These are phyloP conservation scores for Neltuma alba DNA, from an alignment of 306 rosid species.

Conservation along the genomic window DNA sequence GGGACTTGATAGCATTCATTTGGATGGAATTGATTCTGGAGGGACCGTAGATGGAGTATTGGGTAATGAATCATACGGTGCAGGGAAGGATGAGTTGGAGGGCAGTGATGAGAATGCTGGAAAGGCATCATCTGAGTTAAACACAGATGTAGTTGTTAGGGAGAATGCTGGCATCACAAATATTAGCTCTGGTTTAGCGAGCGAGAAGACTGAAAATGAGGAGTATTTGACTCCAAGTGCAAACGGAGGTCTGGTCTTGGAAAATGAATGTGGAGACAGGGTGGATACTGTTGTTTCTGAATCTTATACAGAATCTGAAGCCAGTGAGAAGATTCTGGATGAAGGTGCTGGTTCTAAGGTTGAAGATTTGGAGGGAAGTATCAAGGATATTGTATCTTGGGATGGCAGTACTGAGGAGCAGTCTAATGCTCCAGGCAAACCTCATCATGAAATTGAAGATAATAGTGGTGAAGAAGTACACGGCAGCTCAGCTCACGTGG, in stretches of 20 bases:
- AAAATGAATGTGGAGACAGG: slow-evolving; percentile 38
- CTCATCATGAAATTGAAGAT: slow-evolving; percentile 39
- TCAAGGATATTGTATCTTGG: slow-evolving; percentile 31
- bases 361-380: slow-evolving; percentile 39
- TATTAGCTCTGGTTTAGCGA: slow-evolving; percentile 20
- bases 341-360: slow-evolving; percentile 37
- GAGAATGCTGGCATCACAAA: slow-evolving; percentile 43
- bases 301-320: slow-evolving; percentile 43
- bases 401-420: not conserved
- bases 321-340: slow-evolving; percentile 33
- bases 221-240: slow-evolving; percentile 39
- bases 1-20: slow-evolving; percentile 14
- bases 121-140: slow-evolving; percentile 41
- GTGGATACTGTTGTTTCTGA: slow-evolving; percentile 42
- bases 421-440: slow-evolving; percentile 35
- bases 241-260: slow-evolving; percentile 34
- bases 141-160: slow-evolving; percentile 34
- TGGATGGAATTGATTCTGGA: slow-evolving; percentile 47
- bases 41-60: slow-evolving; percentile 39
- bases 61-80: slow-evolving; percentile 32
- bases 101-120: slow-evolving; percentile 39
- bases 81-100: slow-evolving; percentile 28
- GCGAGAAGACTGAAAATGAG: slow-evolving; percentile 46
- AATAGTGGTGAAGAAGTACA: slow-evolving; percentile 31
- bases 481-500: slow-evolving; percentile 23